phyloP scores from a whole-genome alignment of 345 rosid genomes.

The Microcos paniculata region DNA sequence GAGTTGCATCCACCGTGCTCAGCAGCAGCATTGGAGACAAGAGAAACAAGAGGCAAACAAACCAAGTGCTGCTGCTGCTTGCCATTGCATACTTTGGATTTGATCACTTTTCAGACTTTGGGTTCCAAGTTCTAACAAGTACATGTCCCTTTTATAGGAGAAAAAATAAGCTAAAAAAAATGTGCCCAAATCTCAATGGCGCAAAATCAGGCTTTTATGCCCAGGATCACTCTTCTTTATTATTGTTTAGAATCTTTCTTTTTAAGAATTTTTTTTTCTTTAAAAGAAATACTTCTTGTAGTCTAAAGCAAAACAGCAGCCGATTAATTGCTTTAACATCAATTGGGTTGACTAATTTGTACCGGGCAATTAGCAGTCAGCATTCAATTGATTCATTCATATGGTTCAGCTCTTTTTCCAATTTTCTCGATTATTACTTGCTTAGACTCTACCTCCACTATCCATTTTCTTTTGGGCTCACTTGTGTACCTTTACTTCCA shows the following conservation, averaged over 20 bases:
- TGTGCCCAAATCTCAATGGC: slow-evolving; percentile 6
- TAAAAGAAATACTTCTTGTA: neutral
- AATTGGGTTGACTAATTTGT: slow-evolving; percentile 1
- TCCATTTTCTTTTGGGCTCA: too few species aligned
- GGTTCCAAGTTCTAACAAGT: slow-evolving; percentile 12
- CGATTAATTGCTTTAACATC: neutral
- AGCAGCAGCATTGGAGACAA: slow-evolving; percentile 24
- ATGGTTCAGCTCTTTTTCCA: neutral
- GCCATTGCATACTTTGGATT: slow-evolving; percentile 5
- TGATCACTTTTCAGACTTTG: neutral
- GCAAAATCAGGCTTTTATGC: slow-evolving; percentile 39
- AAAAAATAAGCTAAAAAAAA: too few species aligned
- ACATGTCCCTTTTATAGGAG: slow-evolving; percentile 19
- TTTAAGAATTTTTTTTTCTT: neutral
- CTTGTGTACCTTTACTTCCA: neutral
- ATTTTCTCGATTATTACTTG: neutral
- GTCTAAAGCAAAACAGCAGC: neutral
- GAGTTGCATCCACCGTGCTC: slow-evolving; percentile 45
- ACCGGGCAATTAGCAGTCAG: neutral
- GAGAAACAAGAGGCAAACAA: slow-evolving; percentile 25
- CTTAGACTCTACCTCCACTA: too few species aligned
- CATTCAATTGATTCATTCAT: neutral
- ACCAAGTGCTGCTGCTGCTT: slow-evolving; percentile 3
- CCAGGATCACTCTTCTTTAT: neutral
- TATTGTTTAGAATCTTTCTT: neutral